Evolutionary conservation across 305 asterid genomes (phyloP), one percentile per base, ranked within the genome.

Genomic region (Caryopteris hybrid): DNA sequence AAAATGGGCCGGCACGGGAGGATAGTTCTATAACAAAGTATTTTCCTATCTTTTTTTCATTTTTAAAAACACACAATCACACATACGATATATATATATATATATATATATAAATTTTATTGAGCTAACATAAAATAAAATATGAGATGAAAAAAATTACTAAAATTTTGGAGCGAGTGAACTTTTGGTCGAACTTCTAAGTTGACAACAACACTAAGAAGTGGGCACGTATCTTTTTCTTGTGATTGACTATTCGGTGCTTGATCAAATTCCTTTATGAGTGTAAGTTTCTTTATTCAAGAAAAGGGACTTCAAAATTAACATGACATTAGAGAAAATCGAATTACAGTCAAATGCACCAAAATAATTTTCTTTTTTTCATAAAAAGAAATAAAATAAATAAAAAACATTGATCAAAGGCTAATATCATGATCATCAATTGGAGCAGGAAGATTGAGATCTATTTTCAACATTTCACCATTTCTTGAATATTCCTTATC

Each of bases 391-490:
- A 51, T 18, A 16, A 12, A 13, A 18, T 8, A 18, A 52, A 16
- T 23, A 56, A 56, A 29, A 6, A 27, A 6, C 56, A 38, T 14
- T 69, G 48, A 54, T 73, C 60, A 64, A 61, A 50, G 83, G 22
- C 84, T 73, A 46, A 67, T 61, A 38, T 79, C 80, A 48, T 71
- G 83, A 43, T 80, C 95, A 7, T 86, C 86, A 65, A 59, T 29
- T 29, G 92, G 86, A 29, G 92, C 87, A 64, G 95, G 93, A 16
- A 81, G 88, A 69, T 87, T 91, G 34, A 91, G 87, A 85, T 91
- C 96, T 36, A 88, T 69, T 6, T 61, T 78, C 56, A 82, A 76
- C 50, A 14, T 68, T 41, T 69, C 84, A 48, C 79, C 83, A 70
- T 14, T 66, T 77, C 83, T 80, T 62, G 82, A 56, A 70, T 50